phyloP scores from a whole-genome alignment of 129 eudicot species.

The Saussurea involucrata region DNA sequence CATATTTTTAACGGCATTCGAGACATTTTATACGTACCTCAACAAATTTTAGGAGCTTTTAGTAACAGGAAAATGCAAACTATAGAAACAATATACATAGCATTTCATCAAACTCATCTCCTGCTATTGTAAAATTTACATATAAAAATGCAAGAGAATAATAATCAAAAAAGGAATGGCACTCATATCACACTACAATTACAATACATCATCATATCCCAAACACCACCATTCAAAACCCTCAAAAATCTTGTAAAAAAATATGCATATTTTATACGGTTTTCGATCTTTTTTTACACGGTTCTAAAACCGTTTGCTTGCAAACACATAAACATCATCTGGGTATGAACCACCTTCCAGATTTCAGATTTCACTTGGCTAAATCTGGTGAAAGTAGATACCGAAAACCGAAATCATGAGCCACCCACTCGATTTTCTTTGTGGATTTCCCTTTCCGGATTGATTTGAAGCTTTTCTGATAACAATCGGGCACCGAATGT shows the following conservation, averaged over 20 bases:
- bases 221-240: conserved; percentile 3
- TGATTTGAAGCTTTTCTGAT: conserved; percentile 32
- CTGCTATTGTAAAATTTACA: conserved; percentile 25
- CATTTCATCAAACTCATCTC: conserved; percentile 32
- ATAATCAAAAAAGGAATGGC: conserved; percentile 10
- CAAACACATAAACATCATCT: not conserved
- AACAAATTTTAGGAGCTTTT: no score
- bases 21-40: no score
- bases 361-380: conserved; percentile 32
- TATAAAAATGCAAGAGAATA: conserved; percentile 19
- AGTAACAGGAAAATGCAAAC: not conserved
- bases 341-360: conserved; percentile 14
- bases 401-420: conserved; percentile 70
- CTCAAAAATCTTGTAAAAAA: conserved; percentile 10
- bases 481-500: conserved; percentile 51
- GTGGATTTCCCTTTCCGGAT: conserved; percentile 37
- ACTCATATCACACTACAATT: conserved; percentile 27
- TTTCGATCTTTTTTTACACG: not conserved
- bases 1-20: no score
- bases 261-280: not conserved
- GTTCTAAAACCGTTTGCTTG: not conserved
- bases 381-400: conserved; percentile 56
- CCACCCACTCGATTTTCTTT: conserved; percentile 66
- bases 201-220: conserved; percentile 21
- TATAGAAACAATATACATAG: conserved; percentile 13